Base-by-base conservation (phyloP, 345 rosid species). In the Eucalyptus caleyi region DNA sequence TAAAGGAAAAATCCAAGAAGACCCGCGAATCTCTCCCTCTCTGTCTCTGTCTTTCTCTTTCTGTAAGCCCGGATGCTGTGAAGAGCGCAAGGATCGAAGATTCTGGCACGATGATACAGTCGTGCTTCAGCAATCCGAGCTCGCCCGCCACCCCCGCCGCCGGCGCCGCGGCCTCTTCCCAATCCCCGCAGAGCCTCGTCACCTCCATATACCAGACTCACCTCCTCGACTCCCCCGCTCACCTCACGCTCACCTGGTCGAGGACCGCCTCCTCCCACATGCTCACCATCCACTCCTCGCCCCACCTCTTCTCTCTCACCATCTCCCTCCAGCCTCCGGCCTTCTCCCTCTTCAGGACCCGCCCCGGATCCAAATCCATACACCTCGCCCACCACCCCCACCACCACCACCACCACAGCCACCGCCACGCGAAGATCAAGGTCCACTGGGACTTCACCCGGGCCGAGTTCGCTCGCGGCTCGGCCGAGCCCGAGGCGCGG, bases 361-460 rank as follows among this genome's bases (percentile, higher is more conserved):
- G 91, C 4, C 90, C 92, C 15, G 96, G 95, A n/a, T 95, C 96
- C 86, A 95, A 95, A 88, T 92, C 96, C 89, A 88, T 93, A 90
- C 91, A 86, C 87, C 81, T 94, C 53, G 86, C 92, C 88, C 91
- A 87, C 91, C 94, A 91, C 23, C 93, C 91, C 47, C 47, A 27
- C 69, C 32, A 60, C 32, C 67, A 59, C n/a, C 65, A 60, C 67
- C n/a, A 62, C 69, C 69, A 19, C 59, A 53, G 62, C 62, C 62
- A 56, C 30, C 62, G 82, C 87, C 87, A 91, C 90, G 92, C 89
- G 30, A 92, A 89, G 89, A 89, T 95, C 93, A 93, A 92, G 93
- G 94, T 95, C 15, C 90, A 95, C 49, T 94, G 96, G 95, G 95
- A 94, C 90, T 94, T 95, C 92, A 95, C 93, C 69, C 86, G 93